phyloP scores from a whole-genome alignment of 2,329 filamentous ascomycete species.

The Penicillium griseofulvum region DNA sequence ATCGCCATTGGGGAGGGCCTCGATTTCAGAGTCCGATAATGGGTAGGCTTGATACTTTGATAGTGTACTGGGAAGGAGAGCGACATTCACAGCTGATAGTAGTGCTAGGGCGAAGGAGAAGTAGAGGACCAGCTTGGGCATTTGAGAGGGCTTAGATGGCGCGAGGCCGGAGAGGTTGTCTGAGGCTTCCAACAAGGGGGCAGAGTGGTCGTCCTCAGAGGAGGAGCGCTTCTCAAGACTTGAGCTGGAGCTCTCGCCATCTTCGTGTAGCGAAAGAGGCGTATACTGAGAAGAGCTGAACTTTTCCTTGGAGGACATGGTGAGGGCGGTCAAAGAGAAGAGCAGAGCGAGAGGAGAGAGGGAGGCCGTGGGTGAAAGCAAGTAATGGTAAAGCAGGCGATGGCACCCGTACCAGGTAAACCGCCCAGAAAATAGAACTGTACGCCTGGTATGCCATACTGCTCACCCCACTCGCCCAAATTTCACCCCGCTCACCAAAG shows the following conservation, averaged over 20 bases:
- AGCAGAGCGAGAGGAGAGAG: neutral
- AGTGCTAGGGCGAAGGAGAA: neutral
- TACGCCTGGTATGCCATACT: neutral
- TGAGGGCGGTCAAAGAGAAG: neutral
- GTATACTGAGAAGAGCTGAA: neutral
- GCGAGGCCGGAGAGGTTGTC: neutral
- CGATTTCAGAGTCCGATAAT: neutral
- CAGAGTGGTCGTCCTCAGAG: neutral
- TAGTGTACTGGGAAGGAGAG: neutral
- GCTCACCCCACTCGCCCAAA: neutral
- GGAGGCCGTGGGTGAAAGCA: neutral
- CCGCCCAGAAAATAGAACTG: neutral
- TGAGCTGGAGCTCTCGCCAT: neutral
- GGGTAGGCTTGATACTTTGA: neutral
- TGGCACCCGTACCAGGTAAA: neutral
- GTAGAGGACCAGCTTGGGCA: neutral
- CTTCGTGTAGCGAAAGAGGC: neutral
- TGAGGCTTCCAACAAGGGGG: neutral
- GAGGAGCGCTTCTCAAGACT: constrained; percentile 1
- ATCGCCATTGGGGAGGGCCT: neutral
- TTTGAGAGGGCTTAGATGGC: neutral
- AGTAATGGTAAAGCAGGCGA: neutral
- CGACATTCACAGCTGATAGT: constrained; percentile 1
- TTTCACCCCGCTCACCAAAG: no score
- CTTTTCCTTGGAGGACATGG: neutral